phyloP scores from a whole-genome alignment of 306 rosid species.

The Dicorynia guianensis region DNA sequence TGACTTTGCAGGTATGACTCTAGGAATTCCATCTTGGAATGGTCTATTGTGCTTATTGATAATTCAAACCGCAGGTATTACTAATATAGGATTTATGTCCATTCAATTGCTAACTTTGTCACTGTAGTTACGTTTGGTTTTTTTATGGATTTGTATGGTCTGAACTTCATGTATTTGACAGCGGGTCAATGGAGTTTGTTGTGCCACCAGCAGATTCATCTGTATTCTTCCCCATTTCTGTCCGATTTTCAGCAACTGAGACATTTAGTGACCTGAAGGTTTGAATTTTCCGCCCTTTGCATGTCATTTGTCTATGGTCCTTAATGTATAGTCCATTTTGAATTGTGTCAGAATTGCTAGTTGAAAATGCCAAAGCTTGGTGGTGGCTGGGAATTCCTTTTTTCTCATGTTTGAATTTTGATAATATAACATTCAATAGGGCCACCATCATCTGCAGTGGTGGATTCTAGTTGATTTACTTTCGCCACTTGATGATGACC shows the following conservation, averaged over 20 bases:
- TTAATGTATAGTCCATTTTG: constrained; percentile 12
- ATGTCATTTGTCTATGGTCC: constrained; percentile 7
- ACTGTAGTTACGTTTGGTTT: not conserved
- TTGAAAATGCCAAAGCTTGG: not conserved
- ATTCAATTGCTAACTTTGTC: constrained; percentile 9
- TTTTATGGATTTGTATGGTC: constrained; percentile 22
- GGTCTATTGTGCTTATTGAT: constrained; percentile 91
- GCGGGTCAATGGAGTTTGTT: constrained; percentile 95
- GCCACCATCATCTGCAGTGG: constrained; percentile 1
- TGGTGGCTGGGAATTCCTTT: not conserved
- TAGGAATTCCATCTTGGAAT: constrained; percentile 85
- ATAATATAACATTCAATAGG: constrained; percentile 1
- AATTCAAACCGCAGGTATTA: constrained; percentile 88
- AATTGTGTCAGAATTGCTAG: constrained; percentile 20
- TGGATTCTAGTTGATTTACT: not conserved
- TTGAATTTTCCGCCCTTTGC: constrained; percentile 9
- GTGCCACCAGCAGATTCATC: constrained; percentile 91
- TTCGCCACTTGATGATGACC: no score
- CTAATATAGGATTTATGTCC: constrained; percentile 8
- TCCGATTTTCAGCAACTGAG: constrained; percentile 71
- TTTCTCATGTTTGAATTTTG: constrained; percentile 13
- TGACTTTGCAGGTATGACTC: constrained; percentile 77
- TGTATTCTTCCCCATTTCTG: constrained; percentile 87
- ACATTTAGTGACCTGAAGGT: constrained; percentile 95
- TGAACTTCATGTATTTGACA: constrained; percentile 53